Percentiles rank a stretch among this genome's conserved stretches.
These are phyloP conservation scores for Yueomyces sinensis DNA, from an alignment of 805 yeast species.

Conservation along the genomic window DNA sequence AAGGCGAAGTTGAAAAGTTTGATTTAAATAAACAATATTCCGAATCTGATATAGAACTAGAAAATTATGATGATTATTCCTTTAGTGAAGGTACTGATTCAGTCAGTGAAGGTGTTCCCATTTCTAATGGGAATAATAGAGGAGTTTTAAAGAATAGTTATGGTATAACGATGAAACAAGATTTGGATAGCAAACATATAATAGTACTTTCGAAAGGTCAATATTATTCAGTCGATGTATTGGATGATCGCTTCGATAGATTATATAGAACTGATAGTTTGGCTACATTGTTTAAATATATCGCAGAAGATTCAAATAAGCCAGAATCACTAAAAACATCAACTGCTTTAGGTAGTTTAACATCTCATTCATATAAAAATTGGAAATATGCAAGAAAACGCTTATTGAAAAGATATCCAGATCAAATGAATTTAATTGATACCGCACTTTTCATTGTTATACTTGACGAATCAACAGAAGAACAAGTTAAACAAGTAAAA, in stretches of 20 bases:
- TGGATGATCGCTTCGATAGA: slow-evolving; percentile 53
- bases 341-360: slow-evolving; percentile 68
- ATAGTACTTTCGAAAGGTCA: slow-evolving; percentile 70
- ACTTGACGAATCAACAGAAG: slow-evolving; percentile 50
- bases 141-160: slow-evolving; percentile 5
- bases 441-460: slow-evolving; percentile 71
- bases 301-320: slow-evolving; percentile 53
- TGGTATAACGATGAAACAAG: slow-evolving; percentile 68
- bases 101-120: not conserved
- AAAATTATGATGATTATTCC: slow-evolving; percentile 5
- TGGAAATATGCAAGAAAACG: slow-evolving; percentile 66
- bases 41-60: slow-evolving; percentile 31
- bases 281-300: slow-evolving; percentile 47
- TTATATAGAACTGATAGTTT: slow-evolving; percentile 56
- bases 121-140: slow-evolving; percentile 3
- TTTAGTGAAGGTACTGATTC: not conserved
- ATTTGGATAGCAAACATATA: slow-evolving; percentile 53
- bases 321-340: slow-evolving; percentile 47
- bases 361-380: slow-evolving; percentile 72
- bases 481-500: slow-evolving; percentile 1
- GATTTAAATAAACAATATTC: slow-evolving; percentile 32
- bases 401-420: slow-evolving; percentile 28
- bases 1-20: slow-evolving; percentile 19
- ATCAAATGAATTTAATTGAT: slow-evolving; percentile 39
- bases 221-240: slow-evolving; percentile 77